Evolutionary conservation across 2,329 filamentous ascomycete species (phyloP), one percentile per base, ranked within the genome.

Genomic region (Phaeoacremonium minimum): DNA sequence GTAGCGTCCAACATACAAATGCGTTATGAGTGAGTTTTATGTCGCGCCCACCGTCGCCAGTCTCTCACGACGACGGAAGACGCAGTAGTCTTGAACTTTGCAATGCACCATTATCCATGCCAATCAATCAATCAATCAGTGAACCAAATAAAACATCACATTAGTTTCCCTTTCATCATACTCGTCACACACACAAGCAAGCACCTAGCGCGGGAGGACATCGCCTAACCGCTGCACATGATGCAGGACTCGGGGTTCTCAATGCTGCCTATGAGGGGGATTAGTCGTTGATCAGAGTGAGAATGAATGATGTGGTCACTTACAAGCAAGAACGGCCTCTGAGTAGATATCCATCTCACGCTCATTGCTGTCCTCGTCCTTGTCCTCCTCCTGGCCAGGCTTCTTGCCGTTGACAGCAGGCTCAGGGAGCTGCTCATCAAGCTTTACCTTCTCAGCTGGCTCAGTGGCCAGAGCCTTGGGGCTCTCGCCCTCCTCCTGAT

Each of bases 311-410:
- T 18, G 12, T 31, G 18, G 34, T 39, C 33, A 43, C 80, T 81
- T 71, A 83, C 93, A 98, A 52, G 83, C 80, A 58, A 98, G 71
- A 13, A 87, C 90, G 40, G 90, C 87, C 50, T 97, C 87, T 1
- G 91, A 91, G 64, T 95, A 98, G 51, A 98, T 98, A 58, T 98
- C 91, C 34, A 79, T 80, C 61, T 96, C 90, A 9, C 86, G 78
- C 48, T 84, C 81, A 46, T 83, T 77, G 53, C 75, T 88, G 45
- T 84, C 78, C 16, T 78, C 73, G 40, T 84, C 76, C 31, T 74
- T 74, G 51, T 94, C 89, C 57, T 95, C 88, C 3, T 77, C 75
- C 61, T 91, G 84, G 15, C 57, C 50, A 17, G 61, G 58, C 59
- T 70, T 76, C 60, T 70, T 71, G 38, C 56, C 66, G 34, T 68